Evolutionary conservation across 768 basidiomycete genomes (phyloP).

Genomic region (Rhodotorula sphaerocarpa): DNA sequence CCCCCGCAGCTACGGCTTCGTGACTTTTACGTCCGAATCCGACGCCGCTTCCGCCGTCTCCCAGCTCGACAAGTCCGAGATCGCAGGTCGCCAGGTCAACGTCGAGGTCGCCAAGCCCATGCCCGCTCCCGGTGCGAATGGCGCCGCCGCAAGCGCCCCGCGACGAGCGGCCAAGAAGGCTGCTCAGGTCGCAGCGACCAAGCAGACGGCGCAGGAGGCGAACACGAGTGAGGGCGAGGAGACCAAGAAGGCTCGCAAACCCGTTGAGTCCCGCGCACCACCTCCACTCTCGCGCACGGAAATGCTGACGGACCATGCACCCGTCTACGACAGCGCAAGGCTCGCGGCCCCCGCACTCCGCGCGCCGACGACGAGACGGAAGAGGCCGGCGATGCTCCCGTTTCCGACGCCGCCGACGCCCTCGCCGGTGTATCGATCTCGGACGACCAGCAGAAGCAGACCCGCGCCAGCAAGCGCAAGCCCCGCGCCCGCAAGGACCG

Average conservation of each 20-base stretch:
- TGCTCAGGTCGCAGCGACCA: constrained; percentile 44
- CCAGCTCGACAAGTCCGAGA: constrained; percentile 73
- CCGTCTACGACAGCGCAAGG: constrained; percentile 22
- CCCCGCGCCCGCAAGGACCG: constrained; percentile 22
- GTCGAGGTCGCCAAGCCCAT: constrained; percentile 83
- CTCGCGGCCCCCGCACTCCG: constrained; percentile 24
- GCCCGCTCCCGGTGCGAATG: constrained; percentile 9
- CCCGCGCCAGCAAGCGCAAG: constrained; percentile 23
- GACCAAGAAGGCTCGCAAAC: constrained; percentile 55
- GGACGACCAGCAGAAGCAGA: constrained; percentile 4
- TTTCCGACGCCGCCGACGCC: constrained; percentile 21
- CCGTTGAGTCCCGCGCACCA: constrained; percentile 7
- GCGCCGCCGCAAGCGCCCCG: constrained; percentile 21
- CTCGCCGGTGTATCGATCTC: constrained; percentile 30
- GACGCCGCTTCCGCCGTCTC: constrained; percentile 81
- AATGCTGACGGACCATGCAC: too few species aligned
- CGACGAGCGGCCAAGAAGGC: constrained; percentile 24
- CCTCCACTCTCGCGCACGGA: background rate
- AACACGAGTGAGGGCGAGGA: constrained; percentile 25
- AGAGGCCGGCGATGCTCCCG: constrained; percentile 34
- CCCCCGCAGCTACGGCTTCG: constrained; percentile 67
- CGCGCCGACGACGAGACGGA: constrained; percentile 34
- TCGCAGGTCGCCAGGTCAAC: constrained; percentile 79
- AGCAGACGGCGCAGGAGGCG: constrained; percentile 65
- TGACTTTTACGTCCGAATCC: constrained; percentile 68